These are phyloP conservation scores for Trematosphaeria pertusa DNA, from an alignment of 2,329 filamentous ascomycete species.

Conservation along the genomic window DNA sequence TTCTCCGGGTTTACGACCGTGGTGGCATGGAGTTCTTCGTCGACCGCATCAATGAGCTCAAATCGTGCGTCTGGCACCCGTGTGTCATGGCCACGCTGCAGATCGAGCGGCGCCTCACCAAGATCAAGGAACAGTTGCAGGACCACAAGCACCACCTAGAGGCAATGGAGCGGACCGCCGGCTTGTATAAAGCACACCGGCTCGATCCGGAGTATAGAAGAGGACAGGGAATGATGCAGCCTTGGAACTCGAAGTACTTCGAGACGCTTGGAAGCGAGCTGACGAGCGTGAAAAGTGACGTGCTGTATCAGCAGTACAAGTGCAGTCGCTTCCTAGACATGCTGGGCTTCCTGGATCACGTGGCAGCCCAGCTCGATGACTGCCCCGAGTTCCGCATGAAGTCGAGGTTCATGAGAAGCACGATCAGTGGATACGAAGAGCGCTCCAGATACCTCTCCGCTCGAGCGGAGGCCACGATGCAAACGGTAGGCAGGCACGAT, in stretches of 20 bases:
- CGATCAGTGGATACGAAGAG: not conserved
- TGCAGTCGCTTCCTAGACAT: not conserved
- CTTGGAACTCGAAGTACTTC: not conserved
- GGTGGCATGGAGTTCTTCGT: not conserved
- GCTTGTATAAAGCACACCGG: not conserved
- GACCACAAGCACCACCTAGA: not conserved
- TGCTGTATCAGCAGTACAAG: not conserved
- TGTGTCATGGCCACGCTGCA: not conserved
- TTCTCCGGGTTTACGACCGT: not conserved
- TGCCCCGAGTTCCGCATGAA: not conserved
- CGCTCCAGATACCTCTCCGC: not conserved
- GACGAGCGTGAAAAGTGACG: conserved; percentile 1
- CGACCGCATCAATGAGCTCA: not conserved
- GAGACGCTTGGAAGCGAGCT: not conserved
- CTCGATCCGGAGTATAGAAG: not conserved
- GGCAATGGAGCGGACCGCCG: not conserved
- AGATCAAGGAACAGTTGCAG: not conserved
- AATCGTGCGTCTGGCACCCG: not conserved
- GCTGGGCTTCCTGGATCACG: not conserved
- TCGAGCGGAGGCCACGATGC: not conserved
- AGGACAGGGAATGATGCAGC: not conserved
- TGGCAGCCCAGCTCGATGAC: not conserved
- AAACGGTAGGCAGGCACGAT: not conserved
- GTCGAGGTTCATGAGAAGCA: not conserved
- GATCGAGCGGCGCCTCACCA: not conserved